Conservation (phyloP, 768 basidiomycete genomes). For the Wakefieldia striispora region DNA sequence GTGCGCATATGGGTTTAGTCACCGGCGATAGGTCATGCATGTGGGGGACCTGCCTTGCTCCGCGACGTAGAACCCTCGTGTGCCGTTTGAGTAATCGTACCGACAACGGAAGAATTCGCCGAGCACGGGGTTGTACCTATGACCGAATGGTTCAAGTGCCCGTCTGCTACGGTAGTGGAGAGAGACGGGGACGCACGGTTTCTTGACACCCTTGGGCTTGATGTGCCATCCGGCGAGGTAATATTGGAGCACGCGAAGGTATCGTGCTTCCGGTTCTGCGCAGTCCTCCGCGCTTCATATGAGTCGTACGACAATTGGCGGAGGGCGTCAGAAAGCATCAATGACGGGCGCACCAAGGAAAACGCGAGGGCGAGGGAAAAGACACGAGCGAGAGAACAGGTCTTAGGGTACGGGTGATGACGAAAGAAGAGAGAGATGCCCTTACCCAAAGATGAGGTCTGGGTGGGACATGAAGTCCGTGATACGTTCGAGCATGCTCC, state of each 20-base stretch:
- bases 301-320: conserved; percentile 8
- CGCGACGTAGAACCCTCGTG: conserved; percentile 94
- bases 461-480: conserved; percentile 99
- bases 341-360: neutral
- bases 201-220: conserved; percentile 99
- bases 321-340: neutral
- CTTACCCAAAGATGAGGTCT: conserved; percentile 92
- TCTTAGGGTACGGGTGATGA: conserved; percentile 22
- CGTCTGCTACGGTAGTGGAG: neutral
- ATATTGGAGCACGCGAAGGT: conserved; percentile 87
- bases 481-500: conserved; percentile 97
- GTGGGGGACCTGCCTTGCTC: conserved; percentile 72
- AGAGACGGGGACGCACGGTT: conserved; percentile 65
- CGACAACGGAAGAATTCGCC: conserved; percentile 98
- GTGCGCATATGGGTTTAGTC: conserved; percentile 2
- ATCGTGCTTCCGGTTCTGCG: conserved; percentile 83
- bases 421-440: conserved; percentile 19
- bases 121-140: conserved; percentile 92
- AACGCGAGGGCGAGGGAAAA: neutral
- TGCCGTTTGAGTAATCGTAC: conserved; percentile 88
- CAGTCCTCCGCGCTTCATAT: conserved; percentile 69
- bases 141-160: conserved; percentile 2
- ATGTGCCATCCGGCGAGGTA: conserved; percentile 99
- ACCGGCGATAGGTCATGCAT: neutral
- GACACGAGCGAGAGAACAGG: conserved; percentile 6